These are phyloP conservation scores for Rhodotorula sphaerocarpa DNA, from an alignment of 768 basidiomycete genomes.

Conservation along the genomic window DNA sequence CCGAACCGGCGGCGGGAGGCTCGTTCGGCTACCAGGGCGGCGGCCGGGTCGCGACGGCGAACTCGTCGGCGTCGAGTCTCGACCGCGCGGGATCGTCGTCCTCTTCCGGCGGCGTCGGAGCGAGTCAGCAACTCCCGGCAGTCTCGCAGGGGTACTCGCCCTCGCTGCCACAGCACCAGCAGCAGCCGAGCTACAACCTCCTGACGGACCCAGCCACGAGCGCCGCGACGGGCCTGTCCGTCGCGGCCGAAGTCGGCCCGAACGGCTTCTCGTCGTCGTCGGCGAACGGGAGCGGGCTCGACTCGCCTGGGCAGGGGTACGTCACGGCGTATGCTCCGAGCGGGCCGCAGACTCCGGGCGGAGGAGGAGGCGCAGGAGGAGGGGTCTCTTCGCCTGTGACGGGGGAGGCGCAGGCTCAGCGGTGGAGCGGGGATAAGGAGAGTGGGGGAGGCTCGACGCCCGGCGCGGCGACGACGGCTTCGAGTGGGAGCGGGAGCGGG, in stretches of 20 bases:
- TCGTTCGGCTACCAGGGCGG: not conserved
- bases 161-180: not conserved
- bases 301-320: too few relatives aligned
- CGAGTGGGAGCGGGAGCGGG: not conserved
- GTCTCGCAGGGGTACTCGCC: not conserved
- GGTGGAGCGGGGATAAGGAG: not conserved
- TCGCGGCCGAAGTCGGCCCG: too few relatives aligned
- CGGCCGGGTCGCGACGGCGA: not conserved
- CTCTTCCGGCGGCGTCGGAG: too few relatives aligned
- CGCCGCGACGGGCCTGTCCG: conserved; percentile 28
- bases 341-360: not conserved
- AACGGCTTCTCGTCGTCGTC: too few relatives aligned
- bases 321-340: too few relatives aligned
- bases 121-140: conserved; percentile 2
- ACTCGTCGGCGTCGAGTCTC: conserved; percentile 1
- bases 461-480: too few relatives aligned
- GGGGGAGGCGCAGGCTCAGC: not conserved
- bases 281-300: too few relatives aligned
- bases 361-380: not conserved
- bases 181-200: conserved; percentile 15
- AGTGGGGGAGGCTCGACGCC: too few relatives aligned
- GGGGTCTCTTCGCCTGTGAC: not conserved
- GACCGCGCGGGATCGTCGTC: too few relatives aligned
- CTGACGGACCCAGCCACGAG: conserved; percentile 33
- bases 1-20: not conserved